A percentile compares a stretch with the other conserved stretches of the same genome.
These are phyloP conservation scores for Platanthera zijinensis DNA, from an alignment of 106 monocot genomes.

Conservation along the genomic window DNA sequence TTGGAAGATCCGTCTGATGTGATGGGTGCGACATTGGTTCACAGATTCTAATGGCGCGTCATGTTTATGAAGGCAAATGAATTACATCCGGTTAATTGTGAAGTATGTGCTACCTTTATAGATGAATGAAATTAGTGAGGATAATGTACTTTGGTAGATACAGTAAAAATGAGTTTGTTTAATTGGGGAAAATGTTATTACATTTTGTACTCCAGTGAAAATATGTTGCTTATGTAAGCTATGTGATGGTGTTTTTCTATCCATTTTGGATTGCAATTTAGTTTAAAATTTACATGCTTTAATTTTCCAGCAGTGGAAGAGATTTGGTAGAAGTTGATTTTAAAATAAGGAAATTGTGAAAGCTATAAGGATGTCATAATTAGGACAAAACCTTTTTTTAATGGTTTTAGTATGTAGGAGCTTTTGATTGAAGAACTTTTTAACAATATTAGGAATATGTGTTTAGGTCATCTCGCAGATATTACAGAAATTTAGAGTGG, in stretches of 20 bases:
- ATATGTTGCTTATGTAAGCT: not conserved
- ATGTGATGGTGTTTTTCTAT: not conserved
- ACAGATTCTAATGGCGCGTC: not conserved
- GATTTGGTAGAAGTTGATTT: not conserved
- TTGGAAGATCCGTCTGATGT: too few species aligned
- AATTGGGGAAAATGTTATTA: not conserved
- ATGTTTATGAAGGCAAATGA: not conserved
- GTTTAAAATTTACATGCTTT: not conserved
- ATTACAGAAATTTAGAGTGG: too few species aligned
- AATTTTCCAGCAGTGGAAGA: not conserved
- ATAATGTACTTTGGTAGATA: not conserved
- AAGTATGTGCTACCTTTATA: not conserved
- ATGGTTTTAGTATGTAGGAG: not conserved
- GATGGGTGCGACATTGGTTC: not conserved
- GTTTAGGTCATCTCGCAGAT: too few species aligned
- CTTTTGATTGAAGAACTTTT: too few species aligned
- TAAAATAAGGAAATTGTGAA: not conserved
- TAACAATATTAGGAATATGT: too few species aligned
- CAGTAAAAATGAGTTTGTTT: not conserved
- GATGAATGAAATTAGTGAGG: not conserved
- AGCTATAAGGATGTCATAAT: not conserved
- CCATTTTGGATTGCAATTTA: not conserved
- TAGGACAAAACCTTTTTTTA: not conserved
- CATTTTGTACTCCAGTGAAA: not conserved
- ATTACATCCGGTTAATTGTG: not conserved